phyloP scores from a whole-genome alignment of 1,284 basidiomycete species.

The Cystobasidium pallidum region DNA sequence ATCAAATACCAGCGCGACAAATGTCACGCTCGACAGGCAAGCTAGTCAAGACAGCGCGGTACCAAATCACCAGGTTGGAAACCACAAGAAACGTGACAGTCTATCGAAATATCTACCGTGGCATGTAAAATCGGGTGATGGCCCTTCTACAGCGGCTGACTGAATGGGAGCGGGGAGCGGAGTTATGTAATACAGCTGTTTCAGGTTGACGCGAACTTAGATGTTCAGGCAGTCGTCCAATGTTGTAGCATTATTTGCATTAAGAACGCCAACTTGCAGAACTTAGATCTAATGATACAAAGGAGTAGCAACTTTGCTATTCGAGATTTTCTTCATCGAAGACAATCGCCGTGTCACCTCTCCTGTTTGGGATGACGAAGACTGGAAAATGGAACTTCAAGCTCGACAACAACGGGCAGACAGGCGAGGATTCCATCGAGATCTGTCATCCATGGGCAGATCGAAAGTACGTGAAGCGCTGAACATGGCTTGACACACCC shows the following conservation, averaged over 20 bases:
- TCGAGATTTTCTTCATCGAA: too few species aligned
- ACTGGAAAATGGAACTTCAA: too few species aligned
- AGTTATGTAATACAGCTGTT: not conserved
- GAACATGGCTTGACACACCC: too few species aligned
- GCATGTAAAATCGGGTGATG: not conserved
- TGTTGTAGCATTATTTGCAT: not conserved
- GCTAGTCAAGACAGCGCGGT: constrained; percentile 8
- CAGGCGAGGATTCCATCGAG: too few species aligned
- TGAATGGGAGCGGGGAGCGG: not conserved
- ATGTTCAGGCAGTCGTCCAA: not conserved
- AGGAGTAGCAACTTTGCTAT: constrained; percentile 16
- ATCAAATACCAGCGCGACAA: not conserved
- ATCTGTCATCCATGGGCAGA: too few species aligned
- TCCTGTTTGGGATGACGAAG: too few species aligned
- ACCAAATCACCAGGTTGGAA: too few species aligned
- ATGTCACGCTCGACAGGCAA: constrained; percentile 3
- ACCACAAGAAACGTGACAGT: not conserved
- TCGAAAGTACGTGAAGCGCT: too few species aligned
- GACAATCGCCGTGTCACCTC: too few species aligned
- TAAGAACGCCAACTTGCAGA: not conserved
- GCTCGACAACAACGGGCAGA: too few species aligned
- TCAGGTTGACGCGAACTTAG: too few species aligned
- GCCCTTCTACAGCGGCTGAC: not conserved
- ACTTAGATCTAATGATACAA: not conserved
- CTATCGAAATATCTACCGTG: constrained; percentile 25